Percentiles rank a stretch among this genome's conserved stretches.
phyloP scores from a whole-genome alignment of 1,139 yeast genomes.

The Saccharomyces pastorianus region DNA sequence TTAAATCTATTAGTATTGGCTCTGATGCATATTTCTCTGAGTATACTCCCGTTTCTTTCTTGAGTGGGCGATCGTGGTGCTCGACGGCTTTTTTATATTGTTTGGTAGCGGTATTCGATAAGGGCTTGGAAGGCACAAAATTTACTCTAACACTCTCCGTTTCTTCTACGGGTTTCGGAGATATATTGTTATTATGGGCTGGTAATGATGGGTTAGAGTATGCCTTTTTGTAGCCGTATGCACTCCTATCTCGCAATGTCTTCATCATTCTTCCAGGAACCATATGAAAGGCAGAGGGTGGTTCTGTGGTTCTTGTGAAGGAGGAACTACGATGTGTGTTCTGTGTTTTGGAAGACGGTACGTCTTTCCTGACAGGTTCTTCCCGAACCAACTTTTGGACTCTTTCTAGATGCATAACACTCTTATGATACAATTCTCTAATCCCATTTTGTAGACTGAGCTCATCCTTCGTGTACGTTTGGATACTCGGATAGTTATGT shows the following conservation, averaged over 20 bases:
- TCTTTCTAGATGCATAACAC: constrained; percentile 34
- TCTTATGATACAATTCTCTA: constrained; percentile 31
- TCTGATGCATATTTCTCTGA: constrained; percentile 29
- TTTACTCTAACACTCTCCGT: constrained; percentile 8
- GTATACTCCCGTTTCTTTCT: constrained; percentile 7
- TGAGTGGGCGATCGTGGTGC: not conserved
- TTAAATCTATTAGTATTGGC: constrained; percentile 8
- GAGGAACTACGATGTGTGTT: not conserved
- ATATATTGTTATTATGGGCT: not conserved
- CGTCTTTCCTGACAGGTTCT: constrained; percentile 8
- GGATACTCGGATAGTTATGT: constrained; percentile 32
- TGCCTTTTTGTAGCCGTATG: not conserved
- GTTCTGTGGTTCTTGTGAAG: not conserved
- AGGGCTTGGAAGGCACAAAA: constrained; percentile 22
- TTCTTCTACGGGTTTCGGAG: not conserved
- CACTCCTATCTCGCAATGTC: constrained; percentile 9
- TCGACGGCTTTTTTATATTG: not conserved
- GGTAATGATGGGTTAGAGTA: not conserved
- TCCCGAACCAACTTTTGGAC: constrained; percentile 20
- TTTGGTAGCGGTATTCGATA: constrained; percentile 26
- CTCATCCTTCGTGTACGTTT: constrained; percentile 41
- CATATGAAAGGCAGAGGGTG: not conserved
- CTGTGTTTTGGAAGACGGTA: constrained; percentile 2
- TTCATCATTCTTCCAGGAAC: constrained; percentile 12
- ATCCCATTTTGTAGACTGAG: constrained; percentile 33